Base-by-base conservation (phyloP, 768 basidiomycete species). In the Zangia roseola region DNA sequence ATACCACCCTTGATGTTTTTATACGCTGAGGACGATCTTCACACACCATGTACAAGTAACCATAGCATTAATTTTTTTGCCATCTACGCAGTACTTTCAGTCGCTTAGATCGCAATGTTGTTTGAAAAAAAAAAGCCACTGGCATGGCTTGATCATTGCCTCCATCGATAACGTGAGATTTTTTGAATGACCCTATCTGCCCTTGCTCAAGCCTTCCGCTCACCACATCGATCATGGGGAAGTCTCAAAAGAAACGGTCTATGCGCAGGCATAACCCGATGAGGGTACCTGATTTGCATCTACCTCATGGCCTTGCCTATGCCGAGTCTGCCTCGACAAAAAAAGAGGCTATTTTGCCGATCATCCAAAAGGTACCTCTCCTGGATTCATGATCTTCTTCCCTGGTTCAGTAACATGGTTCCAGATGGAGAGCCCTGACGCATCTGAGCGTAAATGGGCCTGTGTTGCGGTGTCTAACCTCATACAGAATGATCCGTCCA, bases 381-480 rank as follows among this genome's bases (percentile, higher is more conserved):
- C 28, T 26, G 24, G 9, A 19, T 17, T 26, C 51, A 23, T 26
- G 26, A 23, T 4, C 34, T 10, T 19, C 13, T 20, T 9, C 44
- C 16, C 44, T 38, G 36, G 47, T 25, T 41, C 43, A 39, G 35
- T 34, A 24, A 47, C 50, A 38, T 41, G 40, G 40, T 16, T 23
- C 14, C 55, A 91, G 89, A 84, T 93, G 77, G 81, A 84, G 59
- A 83, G 84, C 65, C 58, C 81, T 6, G 91, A 95, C 57, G 75
- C 79, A 8, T 70, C 78, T 2, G 94, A 97, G 56, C 82, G 94
- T 45, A 91, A 91, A 64, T 97, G 92, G 94, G 92, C 94, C 4
- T 95, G 94, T 65, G 92, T 94, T 20, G 93, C 94, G 1, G 88
- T 95, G n/a, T 93, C 91, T 10, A 95, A 91, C 67, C 73, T 97